phyloP scores from a whole-genome alignment of 768 basidiomycete genomes.

The Brasilioporus rufonigricans region DNA sequence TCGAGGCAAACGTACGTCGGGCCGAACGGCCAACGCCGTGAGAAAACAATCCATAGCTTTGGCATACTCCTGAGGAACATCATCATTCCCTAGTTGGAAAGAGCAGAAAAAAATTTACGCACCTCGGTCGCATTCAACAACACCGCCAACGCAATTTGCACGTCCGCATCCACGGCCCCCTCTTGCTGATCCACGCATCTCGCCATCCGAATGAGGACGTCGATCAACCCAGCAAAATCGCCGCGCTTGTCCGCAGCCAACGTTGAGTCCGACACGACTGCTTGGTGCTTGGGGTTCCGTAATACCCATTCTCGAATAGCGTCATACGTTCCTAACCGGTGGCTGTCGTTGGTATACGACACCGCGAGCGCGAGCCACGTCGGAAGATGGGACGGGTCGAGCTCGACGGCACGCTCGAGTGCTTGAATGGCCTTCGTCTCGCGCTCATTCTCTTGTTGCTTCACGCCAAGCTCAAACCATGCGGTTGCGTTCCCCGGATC shows the following conservation, averaged over 20 bases:
- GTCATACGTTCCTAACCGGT: constrained; percentile 69
- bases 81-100: not conserved
- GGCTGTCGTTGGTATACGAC: constrained; percentile 86
- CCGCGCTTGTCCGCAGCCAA: constrained; percentile 26
- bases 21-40: constrained; percentile 82
- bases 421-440: constrained; percentile 89
- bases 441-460: constrained; percentile 97
- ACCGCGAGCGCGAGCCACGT: constrained; percentile 92
- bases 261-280: constrained; percentile 40
- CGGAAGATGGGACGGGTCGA: constrained; percentile 72
- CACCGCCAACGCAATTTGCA: constrained; percentile 92
- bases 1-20: constrained; percentile 57
- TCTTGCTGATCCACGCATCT: constrained; percentile 43
- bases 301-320: constrained; percentile 85
- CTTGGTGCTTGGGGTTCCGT: constrained; percentile 52
- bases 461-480: constrained; percentile 93
- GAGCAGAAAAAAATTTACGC: constrained; percentile 10
- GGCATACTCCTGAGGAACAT: constrained; percentile 64
- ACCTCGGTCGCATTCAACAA: constrained; percentile 92
- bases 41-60: constrained; percentile 95
- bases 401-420: constrained; percentile 71
- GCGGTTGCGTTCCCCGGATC: constrained; percentile 66
- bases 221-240: constrained; percentile 53
- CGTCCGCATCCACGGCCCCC: constrained; percentile 82
- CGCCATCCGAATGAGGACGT: constrained; percentile 82